Base-by-base conservation (phyloP, 2,329 filamentous ascomycete genomes). In the Huntiella omanensis region DNA sequence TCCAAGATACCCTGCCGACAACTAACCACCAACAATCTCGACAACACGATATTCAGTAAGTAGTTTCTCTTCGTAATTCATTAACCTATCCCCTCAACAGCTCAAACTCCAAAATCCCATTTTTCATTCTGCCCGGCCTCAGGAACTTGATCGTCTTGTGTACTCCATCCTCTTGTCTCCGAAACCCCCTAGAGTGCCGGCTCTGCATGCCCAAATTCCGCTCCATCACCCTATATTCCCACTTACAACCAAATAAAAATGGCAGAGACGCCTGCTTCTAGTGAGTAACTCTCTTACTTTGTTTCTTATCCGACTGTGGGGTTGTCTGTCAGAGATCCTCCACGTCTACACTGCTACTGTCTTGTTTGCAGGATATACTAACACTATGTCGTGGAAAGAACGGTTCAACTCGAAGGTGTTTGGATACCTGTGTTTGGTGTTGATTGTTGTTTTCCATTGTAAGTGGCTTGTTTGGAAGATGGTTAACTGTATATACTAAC, bases 381-480 rank as follows among this genome's bases (percentile, higher is more conserved):
- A 49, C 47, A 22, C 13, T 8, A 49, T 22, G 16, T 38, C 34
- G 34, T 39, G 42, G 34, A 35, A 44, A 50, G 48, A 47, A 15
- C 48, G 45, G 39, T 47, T 47, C 36, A 50, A 50, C 44, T 50
- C 48, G 28, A 45, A 28, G 35, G 48, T 50, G 40, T 47, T 50
- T 47, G 48, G 48, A 10, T 50, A 47, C 33, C 33, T 50, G 19
- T 36, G 44, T 37, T 34, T 47, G 19, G 40, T 50, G n/a, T 44
- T 50, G 44, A 46, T 50, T 40, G 45, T 47, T 35, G 36, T 50
- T n/a, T 50, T 50, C 32, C 45, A 50, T 22, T 47, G 48, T 50
- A 41, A 47, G 48, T 43, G 4, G 2, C 5, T 13, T n/a, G 22
- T 10, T 28, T 28, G 7, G 13, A 5, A 5, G 6, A 28, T 10